Evolutionary conservation across 352 stramenopile genomes (phyloP).

Genomic region (Globisporangium abappressorium): DNA sequence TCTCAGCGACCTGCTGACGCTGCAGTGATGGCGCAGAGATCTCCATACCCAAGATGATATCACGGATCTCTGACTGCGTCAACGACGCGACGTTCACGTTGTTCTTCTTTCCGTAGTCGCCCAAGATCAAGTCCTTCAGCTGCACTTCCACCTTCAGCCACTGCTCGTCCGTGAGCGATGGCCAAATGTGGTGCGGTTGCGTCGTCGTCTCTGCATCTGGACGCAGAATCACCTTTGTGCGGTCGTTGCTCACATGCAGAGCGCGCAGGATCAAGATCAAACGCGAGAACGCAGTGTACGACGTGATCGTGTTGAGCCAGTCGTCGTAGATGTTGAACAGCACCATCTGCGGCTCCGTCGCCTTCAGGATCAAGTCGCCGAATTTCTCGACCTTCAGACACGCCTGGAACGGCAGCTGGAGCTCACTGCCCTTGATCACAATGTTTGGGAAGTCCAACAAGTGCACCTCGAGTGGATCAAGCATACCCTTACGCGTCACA

Average conservation of each 20-base stretch:
- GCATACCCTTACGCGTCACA: conserved; percentile 99
- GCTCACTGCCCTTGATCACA: conserved; percentile 98
- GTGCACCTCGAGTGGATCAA: conserved; percentile 99
- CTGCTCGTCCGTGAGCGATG: conserved; percentile 97
- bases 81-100: conserved; percentile 99
- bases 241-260: conserved; percentile 96
- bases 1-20: conserved; percentile 99
- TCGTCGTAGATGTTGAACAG: conserved; percentile 99
- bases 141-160: conserved; percentile 99
- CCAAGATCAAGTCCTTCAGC: conserved; percentile 99
- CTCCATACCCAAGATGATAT: conserved; percentile 99
- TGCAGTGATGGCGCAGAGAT: conserved; percentile 99
- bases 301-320: conserved; percentile 99
- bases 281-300: conserved; percentile 99
- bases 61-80: conserved; percentile 99
- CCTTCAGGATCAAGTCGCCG: conserved; percentile 98
- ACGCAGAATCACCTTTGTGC: conserved; percentile 96
- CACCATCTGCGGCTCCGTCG: conserved; percentile 99
- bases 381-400: conserved; percentile 99
- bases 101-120: conserved; percentile 99
- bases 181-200: conserved; percentile 99
- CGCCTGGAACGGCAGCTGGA: conserved; percentile 99
- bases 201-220: conserved; percentile 99
- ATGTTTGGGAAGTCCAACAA: conserved; percentile 99
- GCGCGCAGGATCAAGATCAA: conserved; percentile 99